phyloP scores from a whole-genome alignment of 1,284 basidiomycete genomes.

The Irpex sp. region DNA sequence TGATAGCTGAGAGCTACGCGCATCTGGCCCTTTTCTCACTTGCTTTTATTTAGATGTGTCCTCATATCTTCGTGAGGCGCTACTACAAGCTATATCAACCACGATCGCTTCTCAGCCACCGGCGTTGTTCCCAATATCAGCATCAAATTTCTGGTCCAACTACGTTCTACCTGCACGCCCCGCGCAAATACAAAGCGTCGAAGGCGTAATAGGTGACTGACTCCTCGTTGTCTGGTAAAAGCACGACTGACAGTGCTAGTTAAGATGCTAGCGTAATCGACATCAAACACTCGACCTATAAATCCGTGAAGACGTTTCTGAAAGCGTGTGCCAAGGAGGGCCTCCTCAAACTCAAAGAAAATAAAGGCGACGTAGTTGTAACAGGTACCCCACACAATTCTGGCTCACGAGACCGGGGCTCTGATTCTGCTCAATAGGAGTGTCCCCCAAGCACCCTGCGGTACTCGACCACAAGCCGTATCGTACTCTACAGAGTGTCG shows the following conservation, averaged over 20 bases:
- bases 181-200: slow-evolving; percentile 41
- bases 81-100: slow-evolving; percentile 65
- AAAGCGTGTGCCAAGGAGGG: slow-evolving; percentile 71
- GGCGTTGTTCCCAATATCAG: slow-evolving; percentile 68
- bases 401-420: neutral
- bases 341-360: slow-evolving; percentile 70
- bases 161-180: slow-evolving; percentile 77
- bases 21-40: neutral
- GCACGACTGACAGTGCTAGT: slow-evolving; percentile 11
- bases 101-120: slow-evolving; percentile 44
- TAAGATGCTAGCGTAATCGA: slow-evolving; percentile 39
- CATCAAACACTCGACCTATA: slow-evolving; percentile 73
- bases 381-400: slow-evolving; percentile 18
- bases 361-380: slow-evolving; percentile 62
- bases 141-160: slow-evolving; percentile 73
- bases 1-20: neutral
- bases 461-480: slow-evolving; percentile 51
- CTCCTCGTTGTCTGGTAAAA: slow-evolving; percentile 1
- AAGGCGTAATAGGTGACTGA: slow-evolving; percentile 23
- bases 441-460: slow-evolving; percentile 59
- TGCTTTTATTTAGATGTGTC: slow-evolving; percentile 50
- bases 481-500: slow-evolving; percentile 62
- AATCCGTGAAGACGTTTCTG: slow-evolving; percentile 78
- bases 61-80: slow-evolving; percentile 57
- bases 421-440: slow-evolving; percentile 28